Evolutionary conservation across 1,284 basidiomycete genomes (phyloP).

Genomic region (Ceraceosorus guamensis): DNA sequence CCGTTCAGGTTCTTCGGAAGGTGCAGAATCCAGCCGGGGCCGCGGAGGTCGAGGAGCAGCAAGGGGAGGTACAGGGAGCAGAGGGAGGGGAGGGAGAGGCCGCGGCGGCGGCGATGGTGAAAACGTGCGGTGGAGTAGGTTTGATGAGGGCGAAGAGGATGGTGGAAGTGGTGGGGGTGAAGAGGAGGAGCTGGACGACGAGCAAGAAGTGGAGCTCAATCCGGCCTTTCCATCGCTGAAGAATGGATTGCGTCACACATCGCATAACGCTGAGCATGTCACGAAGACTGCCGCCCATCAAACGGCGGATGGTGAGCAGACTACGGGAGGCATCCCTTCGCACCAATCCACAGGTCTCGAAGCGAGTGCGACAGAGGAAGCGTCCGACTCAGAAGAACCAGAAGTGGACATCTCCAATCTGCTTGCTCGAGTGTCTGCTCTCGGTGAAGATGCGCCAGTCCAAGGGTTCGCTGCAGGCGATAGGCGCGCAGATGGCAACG

Average conservation of each 20-base stretch:
- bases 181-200: slow-evolving; percentile 8
- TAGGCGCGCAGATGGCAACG: too few relatives aligned
- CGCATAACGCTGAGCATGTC: too few relatives aligned
- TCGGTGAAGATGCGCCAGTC: too few relatives aligned
- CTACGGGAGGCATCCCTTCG: not conserved
- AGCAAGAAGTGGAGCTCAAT: slow-evolving; percentile 6
- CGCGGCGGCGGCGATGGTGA: slow-evolving; percentile 4
- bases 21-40: too few relatives aligned
- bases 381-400: slow-evolving; percentile 27
- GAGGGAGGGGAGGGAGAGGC: slow-evolving; percentile 1
- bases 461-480: too few relatives aligned
- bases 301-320: too few relatives aligned
- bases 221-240: slow-evolving; percentile 14
- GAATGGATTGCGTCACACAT: too few relatives aligned
- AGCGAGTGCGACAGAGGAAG: not conserved
- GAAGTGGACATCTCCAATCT: slow-evolving; percentile 40
- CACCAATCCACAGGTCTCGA: slow-evolving; percentile 9
- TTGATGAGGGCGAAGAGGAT: not conserved
- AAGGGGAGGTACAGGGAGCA: slow-evolving; percentile 3
- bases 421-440: too few relatives aligned
- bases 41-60: not conserved
- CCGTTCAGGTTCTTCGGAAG: slow-evolving; percentile 6
- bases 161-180: slow-evolving; percentile 8
- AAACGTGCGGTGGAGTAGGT: too few relatives aligned
- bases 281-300: too few relatives aligned